Percentiles rank a stretch among this genome's conserved stretches.
Evolutionary conservation across 345 rosid species (phyloP).

Genomic region (Hibiscus mutabilis): DNA sequence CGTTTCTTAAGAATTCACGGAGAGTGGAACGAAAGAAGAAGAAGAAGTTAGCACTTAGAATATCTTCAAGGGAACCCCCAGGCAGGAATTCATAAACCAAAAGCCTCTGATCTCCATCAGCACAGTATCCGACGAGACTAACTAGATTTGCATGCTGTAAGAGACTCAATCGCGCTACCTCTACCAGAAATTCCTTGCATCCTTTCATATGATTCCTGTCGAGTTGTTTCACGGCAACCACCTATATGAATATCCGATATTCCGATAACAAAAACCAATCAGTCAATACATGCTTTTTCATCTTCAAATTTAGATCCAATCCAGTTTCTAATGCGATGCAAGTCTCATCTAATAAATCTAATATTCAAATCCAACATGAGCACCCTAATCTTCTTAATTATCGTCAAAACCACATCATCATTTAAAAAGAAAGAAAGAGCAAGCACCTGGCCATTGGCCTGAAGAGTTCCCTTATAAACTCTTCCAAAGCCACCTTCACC

Average conservation of each 20-base stretch:
- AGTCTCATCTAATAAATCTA: not conserved
- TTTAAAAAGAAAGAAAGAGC: not conserved
- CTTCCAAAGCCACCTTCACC: not conserved
- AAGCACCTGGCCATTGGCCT: not conserved
- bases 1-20: no score
- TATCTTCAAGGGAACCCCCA: constrained; percentile 31
- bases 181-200: constrained; percentile 38
- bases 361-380: not conserved
- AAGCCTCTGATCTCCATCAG: constrained; percentile 58
- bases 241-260: constrained; percentile 14
- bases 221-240: constrained; percentile 53
- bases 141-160: constrained; percentile 37
- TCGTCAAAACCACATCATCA: no score
- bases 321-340: no score
- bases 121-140: constrained; percentile 46
- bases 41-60: constrained; percentile 23
- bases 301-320: not conserved
- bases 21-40: not conserved
- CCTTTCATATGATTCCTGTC: constrained; percentile 41
- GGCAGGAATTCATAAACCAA: constrained; percentile 40
- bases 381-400: no score
- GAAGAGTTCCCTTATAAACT: constrained; percentile 1
- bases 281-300: not conserved
- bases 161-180: constrained; percentile 28
- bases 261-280: not conserved